Conservation (phyloP, 2,329 filamentous ascomycete genomes). For the Pseudogymnoascus sp. region DNA sequence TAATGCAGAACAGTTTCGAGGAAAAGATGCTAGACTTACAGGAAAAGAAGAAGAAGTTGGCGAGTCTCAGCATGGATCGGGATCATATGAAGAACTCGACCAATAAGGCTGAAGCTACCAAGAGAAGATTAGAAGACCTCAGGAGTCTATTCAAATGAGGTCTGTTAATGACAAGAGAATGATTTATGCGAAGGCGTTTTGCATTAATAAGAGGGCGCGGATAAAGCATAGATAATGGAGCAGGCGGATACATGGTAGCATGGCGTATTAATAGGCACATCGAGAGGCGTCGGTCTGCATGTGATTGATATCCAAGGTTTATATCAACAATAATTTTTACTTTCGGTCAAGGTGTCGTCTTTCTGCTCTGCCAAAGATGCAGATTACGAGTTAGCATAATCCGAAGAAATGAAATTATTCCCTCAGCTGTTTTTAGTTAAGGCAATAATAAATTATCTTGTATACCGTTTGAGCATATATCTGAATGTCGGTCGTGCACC, state of each 20-base stretch:
- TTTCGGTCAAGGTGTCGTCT: neutral
- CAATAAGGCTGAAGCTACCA: slow-evolving; percentile 28
- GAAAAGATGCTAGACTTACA: slow-evolving; percentile 87
- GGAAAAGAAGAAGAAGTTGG: slow-evolving; percentile 84
- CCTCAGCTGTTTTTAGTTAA: neutral
- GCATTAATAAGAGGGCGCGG: neutral
- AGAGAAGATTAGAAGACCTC: slow-evolving; percentile 45
- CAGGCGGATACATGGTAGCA: slow-evolving; percentile 1
- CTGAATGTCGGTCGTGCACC: neutral
- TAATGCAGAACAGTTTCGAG: slow-evolving; percentile 87
- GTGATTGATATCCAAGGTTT: slow-evolving; percentile 1
- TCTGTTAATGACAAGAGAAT: neutral
- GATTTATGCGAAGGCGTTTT: slow-evolving; percentile 1
- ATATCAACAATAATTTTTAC: neutral
- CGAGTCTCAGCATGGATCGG: slow-evolving; percentile 74
- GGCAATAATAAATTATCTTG: neutral
- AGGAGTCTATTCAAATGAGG: slow-evolving; percentile 43
- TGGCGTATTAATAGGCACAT: neutral
- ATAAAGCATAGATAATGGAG: neutral
- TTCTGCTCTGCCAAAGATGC: neutral
- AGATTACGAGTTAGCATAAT: neutral
- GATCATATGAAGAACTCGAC: slow-evolving; percentile 18
- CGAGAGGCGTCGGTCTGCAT: neutral
- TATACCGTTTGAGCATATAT: neutral
- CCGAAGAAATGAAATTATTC: neutral